Evolutionary conservation across 2,329 filamentous ascomycete species (phyloP).

Genomic region (Fusarium sp.): DNA sequence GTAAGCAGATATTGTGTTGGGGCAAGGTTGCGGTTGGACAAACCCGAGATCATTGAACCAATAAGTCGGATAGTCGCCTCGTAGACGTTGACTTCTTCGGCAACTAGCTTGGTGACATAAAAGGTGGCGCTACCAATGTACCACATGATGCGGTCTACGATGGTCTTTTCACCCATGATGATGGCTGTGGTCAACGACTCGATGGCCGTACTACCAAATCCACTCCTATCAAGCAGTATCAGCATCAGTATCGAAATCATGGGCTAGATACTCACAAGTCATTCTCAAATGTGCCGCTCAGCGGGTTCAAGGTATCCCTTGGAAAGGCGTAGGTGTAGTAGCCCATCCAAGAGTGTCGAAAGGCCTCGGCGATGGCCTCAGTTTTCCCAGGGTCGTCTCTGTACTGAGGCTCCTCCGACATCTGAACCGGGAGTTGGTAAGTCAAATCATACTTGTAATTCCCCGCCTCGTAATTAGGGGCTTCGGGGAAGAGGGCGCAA

Average conservation of each 20-base stretch:
- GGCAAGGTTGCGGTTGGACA: neutral
- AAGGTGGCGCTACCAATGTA: slow-evolving; percentile 81
- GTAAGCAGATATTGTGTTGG: neutral
- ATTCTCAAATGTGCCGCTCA: slow-evolving; percentile 73
- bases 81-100: slow-evolving; percentile 76
- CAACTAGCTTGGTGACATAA: slow-evolving; percentile 59
- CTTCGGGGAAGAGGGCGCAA: neutral
- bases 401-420: neutral
- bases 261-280: slow-evolving; percentile 80
- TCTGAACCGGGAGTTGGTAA: neutral
- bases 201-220: slow-evolving; percentile 86
- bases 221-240: slow-evolving; percentile 67
- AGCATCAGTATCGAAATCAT: no score
- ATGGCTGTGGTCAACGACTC: slow-evolving; percentile 85
- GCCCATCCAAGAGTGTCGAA: slow-evolving; percentile 77
- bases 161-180: slow-evolving; percentile 76
- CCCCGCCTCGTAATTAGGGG: neutral
- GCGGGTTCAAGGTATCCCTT: slow-evolving; percentile 79
- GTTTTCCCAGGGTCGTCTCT: neutral
- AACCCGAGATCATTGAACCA: slow-evolving; percentile 81
- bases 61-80: slow-evolving; percentile 93
- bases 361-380: slow-evolving; percentile 69
- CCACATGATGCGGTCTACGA: slow-evolving; percentile 77
- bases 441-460: neutral
- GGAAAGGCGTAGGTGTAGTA: slow-evolving; percentile 82